Evolutionary conservation across 208 protist species (phyloP).

Genomic region (Trypanosoma caninum): DNA sequence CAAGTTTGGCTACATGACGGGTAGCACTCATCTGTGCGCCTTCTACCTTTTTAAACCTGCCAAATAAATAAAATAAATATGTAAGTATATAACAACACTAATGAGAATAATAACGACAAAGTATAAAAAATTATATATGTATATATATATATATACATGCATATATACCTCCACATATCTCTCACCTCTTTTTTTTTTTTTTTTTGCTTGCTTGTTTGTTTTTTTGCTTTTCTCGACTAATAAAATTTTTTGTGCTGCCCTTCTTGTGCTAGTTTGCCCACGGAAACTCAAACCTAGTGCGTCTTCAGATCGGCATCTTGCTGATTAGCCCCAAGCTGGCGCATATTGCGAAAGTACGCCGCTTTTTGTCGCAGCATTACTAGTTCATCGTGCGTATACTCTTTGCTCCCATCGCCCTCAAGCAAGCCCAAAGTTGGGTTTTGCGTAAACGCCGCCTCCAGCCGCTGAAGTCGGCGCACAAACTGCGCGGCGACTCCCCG

Average conservation of each 20-base stretch:
- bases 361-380: slow-evolving; percentile 83
- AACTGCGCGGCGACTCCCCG: slow-evolving; percentile 45
- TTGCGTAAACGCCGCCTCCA: slow-evolving; percentile 51
- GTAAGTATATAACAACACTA: neutral
- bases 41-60: neutral
- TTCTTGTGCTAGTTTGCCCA: too few species aligned
- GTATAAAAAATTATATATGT: slow-evolving; percentile 3
- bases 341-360: slow-evolving; percentile 79
- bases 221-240: neutral
- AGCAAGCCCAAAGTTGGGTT: slow-evolving; percentile 58
- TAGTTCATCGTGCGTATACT: slow-evolving; percentile 65
- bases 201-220: neutral
- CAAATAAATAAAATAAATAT: neutral
- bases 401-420: slow-evolving; percentile 30
- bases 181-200: neutral
- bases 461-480: slow-evolving; percentile 44
- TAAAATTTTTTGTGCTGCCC: neutral
- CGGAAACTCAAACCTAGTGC: slow-evolving; percentile 39
- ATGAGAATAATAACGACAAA: slow-evolving; percentile 13
- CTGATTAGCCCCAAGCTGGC: slow-evolving; percentile 64
- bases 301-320: slow-evolving; percentile 72
- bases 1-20: slow-evolving; percentile 13
- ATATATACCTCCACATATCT: too few species aligned
- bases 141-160: too few species aligned
- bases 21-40: slow-evolving; percentile 2